Base-by-base conservation (phyloP, 805 yeast genomes). In the Saturnispora hagleri region DNA sequence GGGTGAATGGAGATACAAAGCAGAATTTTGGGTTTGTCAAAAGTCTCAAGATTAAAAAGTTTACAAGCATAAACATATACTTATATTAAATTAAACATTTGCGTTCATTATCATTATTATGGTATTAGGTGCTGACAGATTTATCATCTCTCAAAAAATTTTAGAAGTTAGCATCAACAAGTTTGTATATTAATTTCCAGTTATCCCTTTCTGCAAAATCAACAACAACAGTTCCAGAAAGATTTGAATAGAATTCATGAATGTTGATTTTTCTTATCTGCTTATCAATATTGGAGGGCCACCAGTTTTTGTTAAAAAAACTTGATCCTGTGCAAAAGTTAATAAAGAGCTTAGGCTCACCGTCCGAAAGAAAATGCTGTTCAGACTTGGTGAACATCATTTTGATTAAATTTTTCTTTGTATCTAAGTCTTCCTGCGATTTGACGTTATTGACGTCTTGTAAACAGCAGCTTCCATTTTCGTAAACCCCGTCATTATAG, bases 291-390 rank as follows among this genome's bases (percentile, higher is more conserved):
- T 76, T 72, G 53, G 76, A 73, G 1, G 93, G 93, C 93, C 93
- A 86, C 65, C 88, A 84, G 46, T 71, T 73, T 48, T 73, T 80
- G 66, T 83, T 79, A 66, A 82, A 82, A 63, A 84, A 82, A 66
- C 82, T 82, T 43, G 89, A 74, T 17, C 84, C 91, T 1, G 89
- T 76, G 53, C 88, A 80, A 65, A 83, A 86, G 69, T 86, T 86
- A 55, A 86, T 67, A 59, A 77, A 85, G 57, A 86, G 68, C 65
- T 82, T 84, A 47, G 77, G 71, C 73, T 75, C 24, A 66, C 77
- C 74, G 28, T 51, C 48, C 2, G 28, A 4, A 7, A 22, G 27
- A 12, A 26, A 20, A 43, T 58, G 50, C 22, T 77, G 71, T 34
- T 64, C 62, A 2, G 91, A 86, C 48, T 73, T 73, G 40, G 72